Base-by-base conservation (phyloP, 1,284 basidiomycete species). In the Sparassis latifolia region DNA sequence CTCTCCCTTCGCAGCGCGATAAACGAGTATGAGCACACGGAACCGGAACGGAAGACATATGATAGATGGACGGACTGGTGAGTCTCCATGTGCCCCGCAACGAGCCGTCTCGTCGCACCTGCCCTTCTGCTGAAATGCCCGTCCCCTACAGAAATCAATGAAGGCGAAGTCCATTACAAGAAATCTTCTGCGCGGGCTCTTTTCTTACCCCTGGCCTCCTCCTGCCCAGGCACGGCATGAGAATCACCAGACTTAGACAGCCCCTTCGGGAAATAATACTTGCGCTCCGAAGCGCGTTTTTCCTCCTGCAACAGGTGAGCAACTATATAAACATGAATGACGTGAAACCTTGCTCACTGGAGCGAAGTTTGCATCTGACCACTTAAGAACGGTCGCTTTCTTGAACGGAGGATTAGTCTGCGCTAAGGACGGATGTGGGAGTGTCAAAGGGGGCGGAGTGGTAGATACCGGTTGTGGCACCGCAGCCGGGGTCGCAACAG, bases 181-280 rank as follows among this genome's bases (percentile, higher is more conserved):
- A 86, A 89, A 64, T 89, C 87, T 68, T 89, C 86, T 10, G 86
- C 87, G 56, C 86, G 71, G 35, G 86, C 84, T 48, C 86, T 73
- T 66, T 89, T 89, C 72, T 83, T 87, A 47, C 86, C 86, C 54
- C 84, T 75, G 52, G 77, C 69, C 59, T 86, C 84, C 55, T 86
- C 83, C 31, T 55, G 50, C 43, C 67, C 60, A 50, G 61, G 51
- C 42, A 56, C 47, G 6, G 62, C 52, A 45, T 57, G 58, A 52
- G 56, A 63, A 52, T 64, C 60, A 10, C 56, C 42, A 47, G 57
- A 51, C 56, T 47, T 67, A 48, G 69, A 65, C 56, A 66, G 65
- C 55, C 69, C 67, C 59, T 74, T 74, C 29, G 74, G 66, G 65
- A 79, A 78, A 58, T 81, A 81, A 71, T 94, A 95, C 65, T 79